Evolutionary conservation across 2,329 filamentous ascomycete species (phyloP).

Genomic region (Venturia aucupariae): DNA sequence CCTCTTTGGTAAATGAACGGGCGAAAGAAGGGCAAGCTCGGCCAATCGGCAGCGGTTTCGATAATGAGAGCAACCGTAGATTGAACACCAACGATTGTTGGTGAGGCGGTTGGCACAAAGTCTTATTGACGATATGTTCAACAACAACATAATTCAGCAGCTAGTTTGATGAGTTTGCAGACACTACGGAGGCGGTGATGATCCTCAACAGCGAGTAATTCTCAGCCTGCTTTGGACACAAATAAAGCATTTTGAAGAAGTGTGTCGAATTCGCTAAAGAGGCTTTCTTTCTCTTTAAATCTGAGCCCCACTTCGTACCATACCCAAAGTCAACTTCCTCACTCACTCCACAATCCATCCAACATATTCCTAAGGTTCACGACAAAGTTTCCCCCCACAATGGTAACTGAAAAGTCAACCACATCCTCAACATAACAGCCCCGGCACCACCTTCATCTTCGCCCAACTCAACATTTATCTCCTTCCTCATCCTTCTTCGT

Average conservation of each 20-base stretch:
- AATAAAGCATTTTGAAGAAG: too few species aligned
- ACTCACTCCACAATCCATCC: not conserved
- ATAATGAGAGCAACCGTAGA: not conserved
- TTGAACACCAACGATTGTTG: not conserved
- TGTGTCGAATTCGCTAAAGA: too few species aligned
- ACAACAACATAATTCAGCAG: not conserved
- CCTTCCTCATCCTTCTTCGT: not conserved
- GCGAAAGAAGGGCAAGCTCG: not conserved
- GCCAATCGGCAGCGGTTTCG: not conserved
- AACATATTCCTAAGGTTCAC: not conserved
- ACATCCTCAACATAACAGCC: not conserved
- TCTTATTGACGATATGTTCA: not conserved
- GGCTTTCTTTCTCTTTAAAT: too few species aligned
- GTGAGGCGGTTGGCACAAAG: not conserved
- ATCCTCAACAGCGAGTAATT: not conserved
- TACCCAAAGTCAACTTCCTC: not conserved
- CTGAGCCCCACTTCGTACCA: not conserved
- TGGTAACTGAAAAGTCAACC: not conserved
- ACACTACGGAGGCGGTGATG: not conserved
- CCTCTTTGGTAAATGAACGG: not conserved
- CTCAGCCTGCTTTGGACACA: not conserved
- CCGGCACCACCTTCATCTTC: not conserved
- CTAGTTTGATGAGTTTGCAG: not conserved
- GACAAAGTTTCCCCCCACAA: not conserved
- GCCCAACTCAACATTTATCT: not conserved